Evolutionary conservation across 345 rosid species (phyloP).

Genomic region (Orychophragmus violaceus): DNA sequence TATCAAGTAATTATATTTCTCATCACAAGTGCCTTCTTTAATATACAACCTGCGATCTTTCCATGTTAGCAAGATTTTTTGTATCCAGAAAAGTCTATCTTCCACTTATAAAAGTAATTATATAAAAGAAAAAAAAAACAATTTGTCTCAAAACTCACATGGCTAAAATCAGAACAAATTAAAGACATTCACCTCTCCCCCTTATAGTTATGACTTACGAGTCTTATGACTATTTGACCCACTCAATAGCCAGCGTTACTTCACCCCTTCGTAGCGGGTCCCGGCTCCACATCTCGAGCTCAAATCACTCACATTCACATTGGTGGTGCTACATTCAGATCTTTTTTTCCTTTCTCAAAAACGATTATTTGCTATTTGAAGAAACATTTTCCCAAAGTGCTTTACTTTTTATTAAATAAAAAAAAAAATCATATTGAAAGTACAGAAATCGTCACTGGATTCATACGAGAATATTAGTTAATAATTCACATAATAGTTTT

Average conservation of each 20-base stretch:
- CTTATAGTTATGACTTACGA: slow-evolving; percentile 15
- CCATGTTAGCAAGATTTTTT: neutral
- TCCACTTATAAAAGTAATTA: neutral
- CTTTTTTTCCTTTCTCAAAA: neutral
- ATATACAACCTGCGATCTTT: neutral
- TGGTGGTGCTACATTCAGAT: neutral
- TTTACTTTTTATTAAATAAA: neutral
- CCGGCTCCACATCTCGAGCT: neutral
- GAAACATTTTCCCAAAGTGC: neutral
- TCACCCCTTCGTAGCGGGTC: neutral
- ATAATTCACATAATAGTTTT: neutral
- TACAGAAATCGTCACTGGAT: slow-evolving; percentile 11
- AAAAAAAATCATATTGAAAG: slow-evolving; percentile 3
- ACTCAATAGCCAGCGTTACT: slow-evolving; percentile 7
- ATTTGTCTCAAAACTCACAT: slow-evolving; percentile 8
- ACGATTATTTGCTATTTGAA: slow-evolving; percentile 4
- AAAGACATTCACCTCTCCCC: slow-evolving; percentile 8
- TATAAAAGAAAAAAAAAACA: neutral
- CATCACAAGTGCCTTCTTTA: neutral
- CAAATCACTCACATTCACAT: slow-evolving; percentile 15
- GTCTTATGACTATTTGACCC: slow-evolving; percentile 16
- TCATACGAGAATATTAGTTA: slow-evolving; percentile 23
- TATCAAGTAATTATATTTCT: neutral
- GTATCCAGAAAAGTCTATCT: neutral
- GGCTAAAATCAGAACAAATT: slow-evolving; percentile 13